Evolutionary conservation across 768 basidiomycete genomes (phyloP).

Genomic region (Brasilioporus rufonigricans): DNA sequence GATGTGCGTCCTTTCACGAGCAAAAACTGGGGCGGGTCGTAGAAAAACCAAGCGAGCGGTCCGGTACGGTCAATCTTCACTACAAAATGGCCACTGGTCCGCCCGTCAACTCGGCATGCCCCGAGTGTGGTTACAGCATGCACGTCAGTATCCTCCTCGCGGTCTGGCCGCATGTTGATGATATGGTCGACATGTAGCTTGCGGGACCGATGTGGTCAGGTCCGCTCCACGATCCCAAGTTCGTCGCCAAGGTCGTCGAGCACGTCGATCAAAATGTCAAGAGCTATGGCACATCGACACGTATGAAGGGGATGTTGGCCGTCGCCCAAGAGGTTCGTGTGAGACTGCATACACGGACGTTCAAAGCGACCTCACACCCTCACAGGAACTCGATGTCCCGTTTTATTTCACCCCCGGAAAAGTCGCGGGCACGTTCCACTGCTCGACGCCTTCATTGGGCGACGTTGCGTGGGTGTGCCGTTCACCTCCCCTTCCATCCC

Average conservation of each 20-base stretch:
- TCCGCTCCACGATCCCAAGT: constrained; percentile 73
- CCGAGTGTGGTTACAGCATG: constrained; percentile 74
- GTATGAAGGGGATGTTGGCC: constrained; percentile 96
- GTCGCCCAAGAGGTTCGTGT: constrained; percentile 79
- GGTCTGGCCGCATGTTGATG: neutral
- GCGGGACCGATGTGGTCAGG: constrained; percentile 98
- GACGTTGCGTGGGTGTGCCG: constrained; percentile 63
- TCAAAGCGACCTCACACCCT: neutral
- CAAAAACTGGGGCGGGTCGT: constrained; percentile 82
- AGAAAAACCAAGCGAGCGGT: constrained; percentile 55
- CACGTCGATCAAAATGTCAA: constrained; percentile 63
- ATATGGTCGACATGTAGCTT: constrained; percentile 43
- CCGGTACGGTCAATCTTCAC: constrained; percentile 54
- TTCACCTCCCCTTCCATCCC: neutral
- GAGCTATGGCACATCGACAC: constrained; percentile 70
- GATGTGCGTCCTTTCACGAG: constrained; percentile 78
- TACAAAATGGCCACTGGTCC: constrained; percentile 79
- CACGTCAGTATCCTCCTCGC: constrained; percentile 55
- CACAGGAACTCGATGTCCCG: constrained; percentile 68
- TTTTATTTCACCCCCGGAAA: constrained; percentile 89
- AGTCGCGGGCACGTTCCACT: constrained; percentile 81
- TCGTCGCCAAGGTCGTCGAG: constrained; percentile 69
- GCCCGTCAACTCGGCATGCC: constrained; percentile 63
- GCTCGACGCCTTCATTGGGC: constrained; percentile 68
- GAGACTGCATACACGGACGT: neutral